A percentile compares a stretch with the other conserved stretches of the same genome.
Evolutionary conservation across 2,329 filamentous ascomycete species (phyloP).

Genomic region (Bipolaris oryzae): DNA sequence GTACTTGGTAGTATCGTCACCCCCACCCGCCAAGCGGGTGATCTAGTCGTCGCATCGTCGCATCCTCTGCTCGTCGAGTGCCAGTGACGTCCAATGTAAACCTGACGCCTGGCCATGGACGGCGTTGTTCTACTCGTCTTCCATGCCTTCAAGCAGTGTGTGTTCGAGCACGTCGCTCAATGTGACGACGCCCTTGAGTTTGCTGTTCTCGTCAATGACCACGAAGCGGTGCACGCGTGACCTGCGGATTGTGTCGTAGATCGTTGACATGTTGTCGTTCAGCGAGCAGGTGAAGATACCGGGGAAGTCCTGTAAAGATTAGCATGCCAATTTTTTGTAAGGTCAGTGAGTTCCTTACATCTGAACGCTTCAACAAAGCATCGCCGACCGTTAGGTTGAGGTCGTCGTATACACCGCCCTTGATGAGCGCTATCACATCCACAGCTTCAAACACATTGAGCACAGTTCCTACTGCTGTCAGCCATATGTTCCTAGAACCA

Average conservation of each 20-base stretch:
- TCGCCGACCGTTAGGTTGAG: constrained; percentile 85
- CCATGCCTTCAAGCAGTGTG: constrained; percentile 80
- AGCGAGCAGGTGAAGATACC: constrained; percentile 96
- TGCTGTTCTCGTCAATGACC: constrained; percentile 87
- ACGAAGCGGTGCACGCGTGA: constrained; percentile 92
- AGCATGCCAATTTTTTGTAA: constrained; percentile 13
- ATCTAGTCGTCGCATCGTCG: constrained; percentile 10
- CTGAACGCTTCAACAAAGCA: constrained; percentile 81
- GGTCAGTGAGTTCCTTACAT: constrained; percentile 56
- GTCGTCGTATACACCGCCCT: constrained; percentile 90
- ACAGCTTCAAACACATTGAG: constrained; percentile 98
- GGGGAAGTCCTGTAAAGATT: constrained; percentile 74
- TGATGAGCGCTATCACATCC: constrained; percentile 95
- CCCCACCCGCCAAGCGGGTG: background rate
- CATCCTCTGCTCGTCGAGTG: constrained; percentile 1
- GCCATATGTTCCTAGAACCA: background rate
- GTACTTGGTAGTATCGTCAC: background rate
- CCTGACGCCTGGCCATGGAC: constrained; percentile 7
- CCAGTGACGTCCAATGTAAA: constrained; percentile 5
- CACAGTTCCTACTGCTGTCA: constrained; percentile 61
- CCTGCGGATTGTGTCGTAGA: constrained; percentile 95
- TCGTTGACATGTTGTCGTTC: constrained; percentile 89
- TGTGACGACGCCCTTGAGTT: constrained; percentile 86
- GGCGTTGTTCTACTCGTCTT: constrained; percentile 43
- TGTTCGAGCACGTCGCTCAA: constrained; percentile 97